A percentile compares a stretch with the other conserved stretches of the same genome.
Evolutionary conservation across 208 protist genomes (phyloP).

Genomic region (Endotrypanum monterogeii): DNA sequence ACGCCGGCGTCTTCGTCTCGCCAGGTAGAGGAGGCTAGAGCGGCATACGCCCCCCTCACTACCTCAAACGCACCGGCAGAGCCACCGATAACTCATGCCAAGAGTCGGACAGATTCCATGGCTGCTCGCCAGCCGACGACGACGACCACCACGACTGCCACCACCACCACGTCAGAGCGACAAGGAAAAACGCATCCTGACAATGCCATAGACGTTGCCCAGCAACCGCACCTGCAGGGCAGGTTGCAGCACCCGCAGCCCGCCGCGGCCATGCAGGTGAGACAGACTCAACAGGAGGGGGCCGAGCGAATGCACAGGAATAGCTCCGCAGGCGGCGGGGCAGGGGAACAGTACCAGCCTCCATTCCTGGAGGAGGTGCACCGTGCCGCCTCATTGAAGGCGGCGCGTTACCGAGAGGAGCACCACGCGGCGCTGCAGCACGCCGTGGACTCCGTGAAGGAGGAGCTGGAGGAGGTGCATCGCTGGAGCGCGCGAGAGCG

Average conservation of each 20-base stretch:
- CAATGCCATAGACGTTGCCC: background rate
- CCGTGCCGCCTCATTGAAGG: slow-evolving; percentile 60
- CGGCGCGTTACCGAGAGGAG: slow-evolving; percentile 52
- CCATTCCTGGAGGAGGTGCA: slow-evolving; percentile 39
- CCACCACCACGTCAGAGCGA: slow-evolving; percentile 25
- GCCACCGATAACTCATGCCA: background rate
- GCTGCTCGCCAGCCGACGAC: slow-evolving; percentile 2
- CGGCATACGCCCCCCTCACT: background rate
- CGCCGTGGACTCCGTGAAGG: slow-evolving; percentile 53
- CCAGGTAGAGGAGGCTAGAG: background rate
- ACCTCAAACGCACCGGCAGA: background rate
- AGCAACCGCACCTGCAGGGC: background rate
- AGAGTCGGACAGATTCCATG: slow-evolving; percentile 5
- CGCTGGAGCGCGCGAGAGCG: slow-evolving; percentile 66
- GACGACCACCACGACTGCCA: background rate
- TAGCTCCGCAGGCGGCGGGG: background rate
- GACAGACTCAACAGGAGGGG: background rate
- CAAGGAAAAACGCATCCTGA: slow-evolving; percentile 8
- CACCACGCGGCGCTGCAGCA: slow-evolving; percentile 50
- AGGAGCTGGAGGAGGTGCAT: slow-evolving; percentile 55
- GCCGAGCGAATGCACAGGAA: background rate
- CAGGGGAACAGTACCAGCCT: slow-evolving; percentile 6
- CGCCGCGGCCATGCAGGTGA: background rate
- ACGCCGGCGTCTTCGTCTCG: background rate
- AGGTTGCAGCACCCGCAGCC: background rate